Evolutionary conservation across 768 basidiomycete species (phyloP).

Genomic region (Solioccasus polychromus): DNA sequence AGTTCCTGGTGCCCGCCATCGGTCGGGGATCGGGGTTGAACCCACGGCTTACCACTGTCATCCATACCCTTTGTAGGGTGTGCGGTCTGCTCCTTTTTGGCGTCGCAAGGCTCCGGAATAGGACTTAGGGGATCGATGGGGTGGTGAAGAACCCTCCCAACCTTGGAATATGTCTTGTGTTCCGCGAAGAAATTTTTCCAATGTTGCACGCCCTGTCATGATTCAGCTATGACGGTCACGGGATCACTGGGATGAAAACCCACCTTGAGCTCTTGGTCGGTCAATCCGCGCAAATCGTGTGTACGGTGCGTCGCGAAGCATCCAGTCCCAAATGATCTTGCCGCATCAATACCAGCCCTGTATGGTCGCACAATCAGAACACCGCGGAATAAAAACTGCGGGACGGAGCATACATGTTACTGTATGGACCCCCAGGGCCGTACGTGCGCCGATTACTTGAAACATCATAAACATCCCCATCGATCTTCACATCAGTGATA

Average conservation of each 20-base stretch:
- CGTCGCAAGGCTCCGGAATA: conserved; percentile 72
- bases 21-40: conserved; percentile 14
- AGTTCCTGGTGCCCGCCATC: conserved; percentile 25
- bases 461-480: conserved; percentile 92
- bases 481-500: conserved; percentile 54
- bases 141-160: conserved; percentile 72
- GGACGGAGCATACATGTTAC: conserved; percentile 51
- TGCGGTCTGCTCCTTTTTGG: conserved; percentile 46
- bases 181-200: conserved; percentile 91
- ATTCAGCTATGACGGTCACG: background rate
- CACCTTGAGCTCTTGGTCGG: conserved; percentile 67
- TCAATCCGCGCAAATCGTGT: conserved; percentile 84
- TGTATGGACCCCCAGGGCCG: conserved; percentile 85
- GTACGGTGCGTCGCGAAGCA: conserved; percentile 91
- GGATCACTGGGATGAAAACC: conserved; percentile 23
- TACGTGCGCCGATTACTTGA: conserved; percentile 72
- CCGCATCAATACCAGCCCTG: conserved; percentile 85
- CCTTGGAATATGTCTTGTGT: conserved; percentile 74
- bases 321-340: conserved; percentile 88
- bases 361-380: conserved; percentile 26
- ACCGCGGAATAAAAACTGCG: conserved; percentile 15
- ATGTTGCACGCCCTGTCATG: conserved; percentile 63
- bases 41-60: conserved; percentile 27
- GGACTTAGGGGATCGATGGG: conserved; percentile 76
- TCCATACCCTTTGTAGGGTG: conserved; percentile 30